These are phyloP conservation scores for Cystobasidium pallidum DNA, from an alignment of 1,284 basidiomycete species.

Conservation along the genomic window DNA sequence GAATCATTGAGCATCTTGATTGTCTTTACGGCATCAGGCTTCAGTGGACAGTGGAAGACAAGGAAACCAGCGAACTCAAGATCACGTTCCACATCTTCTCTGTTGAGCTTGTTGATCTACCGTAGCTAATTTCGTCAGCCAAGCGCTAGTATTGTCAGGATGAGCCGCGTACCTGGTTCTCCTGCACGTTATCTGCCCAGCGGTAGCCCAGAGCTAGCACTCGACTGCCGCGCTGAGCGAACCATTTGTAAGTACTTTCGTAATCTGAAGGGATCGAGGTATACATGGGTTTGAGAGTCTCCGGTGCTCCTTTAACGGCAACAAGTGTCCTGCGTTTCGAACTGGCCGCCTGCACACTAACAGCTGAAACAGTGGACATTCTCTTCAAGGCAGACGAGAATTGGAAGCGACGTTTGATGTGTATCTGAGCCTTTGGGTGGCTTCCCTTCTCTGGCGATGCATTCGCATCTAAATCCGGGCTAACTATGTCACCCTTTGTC, in stretches of 20 bases:
- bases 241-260: conserved; percentile 91
- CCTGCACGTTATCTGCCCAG: conserved; percentile 69
- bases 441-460: conserved; percentile 55
- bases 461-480: conserved; percentile 61
- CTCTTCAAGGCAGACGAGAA: conserved; percentile 94
- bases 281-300: conserved; percentile 88
- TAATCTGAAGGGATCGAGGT: conserved; percentile 72
- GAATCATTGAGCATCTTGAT: conserved; percentile 91
- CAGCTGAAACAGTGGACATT: conserved; percentile 84
- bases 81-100: conserved; percentile 75
- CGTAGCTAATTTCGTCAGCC: neutral
- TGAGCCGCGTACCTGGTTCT: conserved; percentile 64
- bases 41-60: conserved; percentile 94
- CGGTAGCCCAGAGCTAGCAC: conserved; percentile 87
- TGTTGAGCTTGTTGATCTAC: conserved; percentile 81
- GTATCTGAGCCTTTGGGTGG: conserved; percentile 66
- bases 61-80: conserved; percentile 86
- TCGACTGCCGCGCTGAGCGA: conserved; percentile 83
- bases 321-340: conserved; percentile 58
- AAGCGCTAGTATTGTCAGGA: neutral
- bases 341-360: conserved; percentile 61
- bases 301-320: conserved; percentile 91
- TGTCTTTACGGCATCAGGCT: conserved; percentile 83
- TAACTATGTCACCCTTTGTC: conserved; percentile 71
- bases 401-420: conserved; percentile 86